Percentiles rank a stretch among this genome's conserved stretches.
These are phyloP conservation scores for Talaromyces wortmannii DNA, from an alignment of 495 filamentous ascomycete species.

Conservation along the genomic window DNA sequence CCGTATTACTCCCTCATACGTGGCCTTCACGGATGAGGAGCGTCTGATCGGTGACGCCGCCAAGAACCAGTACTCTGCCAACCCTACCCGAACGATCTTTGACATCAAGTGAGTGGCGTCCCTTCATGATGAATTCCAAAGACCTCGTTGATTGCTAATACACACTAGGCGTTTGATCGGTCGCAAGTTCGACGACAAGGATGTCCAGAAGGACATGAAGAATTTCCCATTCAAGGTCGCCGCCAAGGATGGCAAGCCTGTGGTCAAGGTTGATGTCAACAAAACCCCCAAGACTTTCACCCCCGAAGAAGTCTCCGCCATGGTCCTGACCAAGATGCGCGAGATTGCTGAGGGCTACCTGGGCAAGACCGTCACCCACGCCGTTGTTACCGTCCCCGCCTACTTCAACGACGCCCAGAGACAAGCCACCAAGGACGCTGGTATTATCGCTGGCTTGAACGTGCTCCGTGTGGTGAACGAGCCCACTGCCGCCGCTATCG, in stretches of 20 bases:
- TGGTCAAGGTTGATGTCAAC: constrained; percentile 70
- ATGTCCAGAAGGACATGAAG: constrained; percentile 79
- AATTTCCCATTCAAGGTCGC: constrained; percentile 86
- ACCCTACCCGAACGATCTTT: constrained; percentile 83
- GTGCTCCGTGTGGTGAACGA: constrained; percentile 98
- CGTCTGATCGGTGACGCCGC: constrained; percentile 96
- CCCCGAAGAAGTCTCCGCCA: constrained; percentile 82
- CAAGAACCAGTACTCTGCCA: constrained; percentile 97
- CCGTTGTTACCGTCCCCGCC: constrained; percentile 94
- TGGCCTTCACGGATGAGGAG: constrained; percentile 97
- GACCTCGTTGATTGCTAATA: constrained; percentile 4
- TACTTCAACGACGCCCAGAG: constrained; percentile 99
- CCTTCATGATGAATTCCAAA: neutral
- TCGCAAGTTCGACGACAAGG: constrained; percentile 81
- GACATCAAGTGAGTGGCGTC: constrained; percentile 74
- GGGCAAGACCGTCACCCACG: constrained; percentile 92
- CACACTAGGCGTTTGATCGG: constrained; percentile 73
- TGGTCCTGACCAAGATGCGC: constrained; percentile 94
- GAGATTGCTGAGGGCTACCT: constrained; percentile 91
- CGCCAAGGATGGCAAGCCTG: constrained; percentile 75
- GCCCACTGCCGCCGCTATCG: constrained; percentile 82
- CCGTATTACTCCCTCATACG: constrained; percentile 97
- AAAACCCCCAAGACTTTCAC: constrained; percentile 71
- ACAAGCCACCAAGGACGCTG: constrained; percentile 97
- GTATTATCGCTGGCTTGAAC: constrained; percentile 89